Percentiles rank a stretch among this genome's conserved stretches.
These are phyloP conservation scores for Cynanchum wilfordii DNA, from an alignment of 257 asterid species.

Conservation along the genomic window DNA sequence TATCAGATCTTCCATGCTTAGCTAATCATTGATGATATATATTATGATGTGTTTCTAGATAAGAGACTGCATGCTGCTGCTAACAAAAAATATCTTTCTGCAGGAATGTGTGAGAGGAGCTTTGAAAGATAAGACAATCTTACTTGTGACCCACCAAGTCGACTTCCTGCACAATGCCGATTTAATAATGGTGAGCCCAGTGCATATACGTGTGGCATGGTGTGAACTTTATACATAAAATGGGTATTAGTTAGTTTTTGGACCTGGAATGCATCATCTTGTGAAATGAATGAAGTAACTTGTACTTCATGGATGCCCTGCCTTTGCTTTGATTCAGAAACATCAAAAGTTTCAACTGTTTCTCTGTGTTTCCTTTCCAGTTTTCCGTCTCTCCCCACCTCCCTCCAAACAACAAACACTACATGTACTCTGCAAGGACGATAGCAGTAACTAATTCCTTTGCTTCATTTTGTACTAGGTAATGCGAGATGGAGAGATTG, in stretches of 20 bases:
- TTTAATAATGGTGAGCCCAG: conserved; percentile 43
- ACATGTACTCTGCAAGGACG: background rate
- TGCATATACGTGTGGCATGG: background rate
- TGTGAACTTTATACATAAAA: background rate
- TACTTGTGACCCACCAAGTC: conserved; percentile 75
- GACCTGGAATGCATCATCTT: background rate
- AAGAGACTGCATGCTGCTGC: background rate
- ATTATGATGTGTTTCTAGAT: background rate
- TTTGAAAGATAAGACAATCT: conserved; percentile 49
- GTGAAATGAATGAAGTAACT: background rate
- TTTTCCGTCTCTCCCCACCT: too few relatives aligned
- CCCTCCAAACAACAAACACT: background rate
- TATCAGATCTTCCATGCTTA: background rate
- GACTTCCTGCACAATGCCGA: conserved; percentile 72
- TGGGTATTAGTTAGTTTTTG: background rate
- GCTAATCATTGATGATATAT: background rate
- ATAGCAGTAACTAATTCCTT: background rate
- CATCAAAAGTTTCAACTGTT: too few relatives aligned
- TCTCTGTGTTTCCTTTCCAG: too few relatives aligned
- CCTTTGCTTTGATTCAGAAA: too few relatives aligned
- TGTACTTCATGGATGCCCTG: too few relatives aligned
- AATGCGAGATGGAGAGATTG: conserved; percentile 57
- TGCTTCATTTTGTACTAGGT: conserved; percentile 36
- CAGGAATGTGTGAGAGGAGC: conserved; percentile 69
- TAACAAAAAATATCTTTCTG: conserved; percentile 9